These are phyloP conservation scores for Blumeria graminis DNA, from an alignment of 2,329 filamentous ascomycete species.

Conservation along the genomic window DNA sequence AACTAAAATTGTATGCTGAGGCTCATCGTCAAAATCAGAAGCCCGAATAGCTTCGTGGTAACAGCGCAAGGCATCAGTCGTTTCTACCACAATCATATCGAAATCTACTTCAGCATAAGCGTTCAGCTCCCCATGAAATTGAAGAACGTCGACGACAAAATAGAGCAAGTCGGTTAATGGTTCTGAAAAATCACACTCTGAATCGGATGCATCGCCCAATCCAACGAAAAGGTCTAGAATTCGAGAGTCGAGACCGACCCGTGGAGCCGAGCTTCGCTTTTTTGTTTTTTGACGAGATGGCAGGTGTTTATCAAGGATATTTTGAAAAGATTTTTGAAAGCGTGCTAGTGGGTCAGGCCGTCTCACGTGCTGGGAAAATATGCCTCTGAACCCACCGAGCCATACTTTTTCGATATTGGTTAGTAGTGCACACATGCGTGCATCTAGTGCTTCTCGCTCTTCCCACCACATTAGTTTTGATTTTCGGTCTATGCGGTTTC, in stretches of 20 bases:
- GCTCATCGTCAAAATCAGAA: slow-evolving; percentile 15
- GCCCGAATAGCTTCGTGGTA: slow-evolving; percentile 36
- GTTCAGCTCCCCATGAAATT: slow-evolving; percentile 89
- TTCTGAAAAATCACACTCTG: slow-evolving; percentile 58
- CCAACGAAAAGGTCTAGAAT: slow-evolving; percentile 78
- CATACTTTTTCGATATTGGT: slow-evolving; percentile 76
- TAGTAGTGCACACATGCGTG: slow-evolving; percentile 51
- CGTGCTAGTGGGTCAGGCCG: slow-evolving; percentile 40
- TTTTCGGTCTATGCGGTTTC: slow-evolving; percentile 48
- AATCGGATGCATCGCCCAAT: slow-evolving; percentile 46
- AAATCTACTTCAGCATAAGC: slow-evolving; percentile 97
- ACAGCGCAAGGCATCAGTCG: slow-evolving; percentile 55
- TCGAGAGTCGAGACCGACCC: slow-evolving; percentile 30
- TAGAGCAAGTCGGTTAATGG: slow-evolving; percentile 79
- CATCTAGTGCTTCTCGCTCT: slow-evolving; percentile 58
- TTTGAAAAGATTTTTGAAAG: slow-evolving; percentile 58
- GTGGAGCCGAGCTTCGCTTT: slow-evolving; percentile 23
- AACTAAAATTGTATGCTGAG: slow-evolving; percentile 60
- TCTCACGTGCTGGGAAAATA: slow-evolving; percentile 56
- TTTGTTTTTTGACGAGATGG: slow-evolving; percentile 50
- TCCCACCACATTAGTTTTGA: slow-evolving; percentile 76
- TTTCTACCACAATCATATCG: slow-evolving; percentile 71
- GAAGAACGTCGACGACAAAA: slow-evolving; percentile 86
- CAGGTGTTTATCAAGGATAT: slow-evolving; percentile 59
- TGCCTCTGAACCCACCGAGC: slow-evolving; percentile 82